Evolutionary conservation across 2,329 filamentous ascomycete species (phyloP), one percentile per base, ranked within the genome.

Genomic region (Verruconis gallopava): DNA sequence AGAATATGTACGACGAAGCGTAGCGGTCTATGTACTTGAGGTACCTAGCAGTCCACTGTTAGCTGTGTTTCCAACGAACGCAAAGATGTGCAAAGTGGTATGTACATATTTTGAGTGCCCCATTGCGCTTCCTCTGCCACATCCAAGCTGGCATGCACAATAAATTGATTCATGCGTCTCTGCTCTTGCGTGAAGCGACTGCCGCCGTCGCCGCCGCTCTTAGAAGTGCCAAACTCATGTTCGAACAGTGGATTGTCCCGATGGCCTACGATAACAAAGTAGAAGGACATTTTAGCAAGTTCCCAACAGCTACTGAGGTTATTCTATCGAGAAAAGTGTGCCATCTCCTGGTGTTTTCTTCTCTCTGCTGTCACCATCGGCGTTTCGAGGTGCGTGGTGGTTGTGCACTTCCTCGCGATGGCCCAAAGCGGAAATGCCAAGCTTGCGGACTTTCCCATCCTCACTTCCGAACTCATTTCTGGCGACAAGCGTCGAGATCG

Each of bases 121-220:
- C 91, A 98, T 65, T 96, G 91, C 21, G 89, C 78, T 63, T 98
- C 91, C 65, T 98, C 91, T 40, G 94, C 83, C 36, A 96, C 85
- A 61, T 98, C 91, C 44, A 98, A 69, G 50, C 84, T 84, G 51
- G 85, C 88, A 66, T 98, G 89, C 21, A 94, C 78, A 57, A 96
- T 85, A 67, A 98, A 96, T 62, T 95, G 91, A 66, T 95, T 95
- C 71, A 95, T 81, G 61, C 93, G 85, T 48, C 85, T 79, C 42
- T 89, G 82, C 55, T 93, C 80, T 50, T 93, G 84, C 45, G 75
- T 77, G 69, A 95, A 96, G 56, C 84, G 82, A 47, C 89, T 75
- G 58, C 86, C 72, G 52, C 91, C 91, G 69, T 96, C 91, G 58
- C 89, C 89, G 65, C 89, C 88, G 53, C 86, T 81, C 63, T 95